A percentile compares a stretch with the other conserved stretches of the same genome.
Conservation (phyloP, 257 asterid genomes). For the Gentiana macrophylla region DNA sequence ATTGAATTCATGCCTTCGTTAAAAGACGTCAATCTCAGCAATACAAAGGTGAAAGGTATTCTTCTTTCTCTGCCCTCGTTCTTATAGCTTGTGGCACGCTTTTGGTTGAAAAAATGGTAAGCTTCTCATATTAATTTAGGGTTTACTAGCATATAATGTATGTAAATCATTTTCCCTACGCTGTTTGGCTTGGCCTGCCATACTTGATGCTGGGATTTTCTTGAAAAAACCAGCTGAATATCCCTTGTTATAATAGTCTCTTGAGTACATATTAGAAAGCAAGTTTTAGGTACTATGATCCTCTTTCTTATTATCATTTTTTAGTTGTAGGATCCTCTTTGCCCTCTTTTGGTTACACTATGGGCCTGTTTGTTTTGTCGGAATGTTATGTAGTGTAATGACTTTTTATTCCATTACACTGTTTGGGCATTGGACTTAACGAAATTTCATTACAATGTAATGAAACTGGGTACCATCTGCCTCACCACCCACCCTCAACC, state of each 20-base stretch:
- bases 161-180: not conserved
- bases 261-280: no score
- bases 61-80: conserved; percentile 1
- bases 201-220: no score
- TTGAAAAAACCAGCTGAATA: no score
- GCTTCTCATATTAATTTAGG: not conserved
- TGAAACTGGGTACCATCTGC: no score
- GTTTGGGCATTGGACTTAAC: no score
- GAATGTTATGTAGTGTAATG: no score
- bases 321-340: not conserved
- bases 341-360: not conserved
- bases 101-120: not conserved
- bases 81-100: not conserved
- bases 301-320: not conserved
- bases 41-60: conserved; percentile 62
- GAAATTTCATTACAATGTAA: no score
- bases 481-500: no score
- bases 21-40: conserved; percentile 48
- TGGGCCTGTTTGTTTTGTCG: no score
- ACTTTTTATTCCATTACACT: no score
- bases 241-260: no score
- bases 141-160: not conserved
- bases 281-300: not conserved
- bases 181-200: not conserved
- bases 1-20: conserved; percentile 64